phyloP scores from a whole-genome alignment of 176 grass and related monocot genomes.

The Triticum dicoccoides region DNA sequence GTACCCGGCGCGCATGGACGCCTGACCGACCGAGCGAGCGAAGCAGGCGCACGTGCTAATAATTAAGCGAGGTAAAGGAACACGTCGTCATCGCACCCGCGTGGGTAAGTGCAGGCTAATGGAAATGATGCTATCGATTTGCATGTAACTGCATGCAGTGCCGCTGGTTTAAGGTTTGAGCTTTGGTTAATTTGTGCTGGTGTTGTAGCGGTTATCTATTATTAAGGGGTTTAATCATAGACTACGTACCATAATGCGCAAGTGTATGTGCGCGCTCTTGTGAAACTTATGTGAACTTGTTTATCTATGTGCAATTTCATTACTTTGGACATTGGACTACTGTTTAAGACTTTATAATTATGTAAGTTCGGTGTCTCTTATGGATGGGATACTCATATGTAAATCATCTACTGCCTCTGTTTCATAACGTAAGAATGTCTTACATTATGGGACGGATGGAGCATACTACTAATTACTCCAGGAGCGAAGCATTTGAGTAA shows the following conservation, averaged over 20 bases:
- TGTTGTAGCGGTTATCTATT: neutral
- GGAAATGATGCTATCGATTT: neutral
- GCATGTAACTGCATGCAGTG: neutral
- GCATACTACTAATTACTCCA: too few species aligned
- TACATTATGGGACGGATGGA: too few species aligned
- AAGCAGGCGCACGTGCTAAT: neutral
- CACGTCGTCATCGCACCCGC: neutral
- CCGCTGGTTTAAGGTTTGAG: slow-evolving; percentile 1
- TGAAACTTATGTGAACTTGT: neutral
- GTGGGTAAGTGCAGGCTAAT: neutral
- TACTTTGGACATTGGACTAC: neutral
- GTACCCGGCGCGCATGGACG: slow-evolving; percentile 57
- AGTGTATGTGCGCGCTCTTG: neutral
- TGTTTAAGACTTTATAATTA: neutral
- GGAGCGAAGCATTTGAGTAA: too few species aligned
- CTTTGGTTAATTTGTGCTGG: neutral
- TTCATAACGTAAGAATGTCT: too few species aligned
- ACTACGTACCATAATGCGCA: slow-evolving; percentile 19
- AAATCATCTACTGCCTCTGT: too few species aligned
- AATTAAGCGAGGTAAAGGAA: neutral
- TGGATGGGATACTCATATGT: neutral
- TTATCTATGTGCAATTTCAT: neutral
- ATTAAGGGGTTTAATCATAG: neutral
- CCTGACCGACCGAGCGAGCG: neutral
- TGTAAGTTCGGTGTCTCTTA: neutral